Evolutionary conservation across 768 basidiomycete genomes (phyloP), one percentile per base, ranked within the genome.

Genomic region (Hypholoma sublateritium): DNA sequence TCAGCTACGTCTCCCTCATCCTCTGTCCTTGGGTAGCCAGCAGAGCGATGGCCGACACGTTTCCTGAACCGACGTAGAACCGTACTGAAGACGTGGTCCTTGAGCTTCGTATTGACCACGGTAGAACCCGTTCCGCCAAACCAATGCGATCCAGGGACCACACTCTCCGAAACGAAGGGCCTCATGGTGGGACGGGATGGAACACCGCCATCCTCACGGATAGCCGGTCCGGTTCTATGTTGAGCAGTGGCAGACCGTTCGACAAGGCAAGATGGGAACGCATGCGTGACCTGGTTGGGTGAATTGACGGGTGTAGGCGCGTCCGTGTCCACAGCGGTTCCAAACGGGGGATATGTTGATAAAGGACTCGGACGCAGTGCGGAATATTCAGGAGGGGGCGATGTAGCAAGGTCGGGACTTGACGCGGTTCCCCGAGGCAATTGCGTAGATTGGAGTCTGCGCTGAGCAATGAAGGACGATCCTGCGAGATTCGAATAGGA

Each of bases 51-150:
- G 41, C 71, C 77, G 9, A 75, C 73, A 34, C 82, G 82, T 61
- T 83, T 82, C 37, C 82, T 80, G 56, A 93, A 83, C 56, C 91
- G 80, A 47, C 87, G 85, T 59, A 98, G 76, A 32, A 98, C 86
- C 16, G 91, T 90, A 58, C 85, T 90, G 68, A 99, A 96, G 45
- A 99, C 93, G 63, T 96, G 94, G 67, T 98, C 95, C 72, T 95
- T 95, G 56, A 99, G 77, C 69, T 85, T 91, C 37, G 90, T 93
- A 70, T 99, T 98, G 58, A 98, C 95, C 52, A 87, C 82, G 5
- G 97, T 98, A 13, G 91, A 93, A 1, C 96, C 96, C 2, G 88
- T 91, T 3, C 95, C 96, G 34, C 89, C 92, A 62, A 94, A 94
- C 77, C 81, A 82, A 45, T 80, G 80, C 12, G 78, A 76, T 17